Conservation (phyloP, 257 asterid genomes). For the Eucommia ulmoides region DNA sequence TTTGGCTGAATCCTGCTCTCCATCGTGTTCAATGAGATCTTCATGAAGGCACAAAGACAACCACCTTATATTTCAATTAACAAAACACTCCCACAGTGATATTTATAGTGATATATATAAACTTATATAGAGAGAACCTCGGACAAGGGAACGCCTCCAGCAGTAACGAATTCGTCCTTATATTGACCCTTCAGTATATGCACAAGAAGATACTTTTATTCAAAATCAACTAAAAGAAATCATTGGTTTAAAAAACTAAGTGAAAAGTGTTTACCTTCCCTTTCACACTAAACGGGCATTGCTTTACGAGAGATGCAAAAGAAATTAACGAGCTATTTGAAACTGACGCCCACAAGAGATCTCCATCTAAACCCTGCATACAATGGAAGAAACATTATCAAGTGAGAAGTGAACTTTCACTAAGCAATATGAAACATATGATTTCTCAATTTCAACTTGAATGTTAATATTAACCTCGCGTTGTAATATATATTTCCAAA, state of each 20-base stretch:
- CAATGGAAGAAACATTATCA: conserved; percentile 5
- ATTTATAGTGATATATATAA: neutral
- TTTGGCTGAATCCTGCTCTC: conserved; percentile 52
- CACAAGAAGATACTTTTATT: too few relatives aligned
- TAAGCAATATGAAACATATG: too few relatives aligned
- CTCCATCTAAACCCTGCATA: conserved; percentile 46
- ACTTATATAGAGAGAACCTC: conserved; percentile 46
- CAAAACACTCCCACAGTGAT: neutral
- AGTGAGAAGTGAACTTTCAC: too few relatives aligned
- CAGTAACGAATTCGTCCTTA: conserved; percentile 97
- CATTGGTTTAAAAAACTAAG: too few relatives aligned
- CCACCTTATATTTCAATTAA: neutral
- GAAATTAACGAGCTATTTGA: conserved; percentile 44
- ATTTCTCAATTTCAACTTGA: too few relatives aligned
- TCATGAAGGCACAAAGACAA: conserved; percentile 12
- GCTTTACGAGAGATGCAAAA: conserved; percentile 47
- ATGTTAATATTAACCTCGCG: too few relatives aligned
- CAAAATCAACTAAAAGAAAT: too few relatives aligned
- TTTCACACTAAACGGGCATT: conserved; percentile 47
- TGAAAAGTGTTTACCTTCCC: too few relatives aligned
- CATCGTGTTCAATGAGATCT: conserved; percentile 74
- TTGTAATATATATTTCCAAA: conserved; percentile 78
- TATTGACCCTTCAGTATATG: conserved; percentile 61
- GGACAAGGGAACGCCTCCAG: conserved; percentile 93
- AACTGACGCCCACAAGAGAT: conserved; percentile 75